Conservation (phyloP, 2,329 filamentous ascomycete species). For the Aureobasidium subglaciale region DNA sequence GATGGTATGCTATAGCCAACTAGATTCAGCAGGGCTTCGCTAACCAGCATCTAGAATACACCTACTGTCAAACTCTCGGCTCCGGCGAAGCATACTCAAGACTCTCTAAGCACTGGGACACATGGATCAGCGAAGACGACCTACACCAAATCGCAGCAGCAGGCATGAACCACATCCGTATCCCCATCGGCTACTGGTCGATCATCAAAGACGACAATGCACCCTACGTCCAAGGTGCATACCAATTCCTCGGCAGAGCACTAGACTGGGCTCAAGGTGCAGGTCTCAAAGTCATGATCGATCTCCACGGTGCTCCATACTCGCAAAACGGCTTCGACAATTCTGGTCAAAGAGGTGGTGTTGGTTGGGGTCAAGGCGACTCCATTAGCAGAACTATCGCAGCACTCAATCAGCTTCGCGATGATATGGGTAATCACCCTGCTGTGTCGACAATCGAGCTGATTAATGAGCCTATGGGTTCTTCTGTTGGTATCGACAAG, state of each 20-base stretch:
- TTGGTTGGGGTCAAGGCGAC: conserved; percentile 41
- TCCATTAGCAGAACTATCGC: conserved; percentile 34
- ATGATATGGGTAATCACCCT: conserved; percentile 38
- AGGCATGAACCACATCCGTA: conserved; percentile 57
- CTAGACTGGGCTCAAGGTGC: conserved; percentile 52
- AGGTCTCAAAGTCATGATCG: conserved; percentile 58
- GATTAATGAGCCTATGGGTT: conserved; percentile 42
- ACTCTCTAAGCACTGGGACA: conserved; percentile 52
- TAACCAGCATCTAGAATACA: conserved; percentile 36
- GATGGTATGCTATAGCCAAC: conserved; percentile 39
- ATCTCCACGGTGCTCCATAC: conserved; percentile 58
- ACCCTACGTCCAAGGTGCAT: conserved; percentile 57
- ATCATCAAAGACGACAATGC: conserved; percentile 44
- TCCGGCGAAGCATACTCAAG: conserved; percentile 40
- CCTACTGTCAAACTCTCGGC: conserved; percentile 44
- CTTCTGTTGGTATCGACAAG: conserved; percentile 35
- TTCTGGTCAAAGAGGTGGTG: conserved; percentile 45
- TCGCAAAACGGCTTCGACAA: conserved; percentile 65
- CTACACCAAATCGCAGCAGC: conserved; percentile 49
- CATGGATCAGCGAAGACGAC: conserved; percentile 49
- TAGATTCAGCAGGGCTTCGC: neutral
- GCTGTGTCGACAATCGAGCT: conserved; percentile 42
- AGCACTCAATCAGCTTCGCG: conserved; percentile 41
- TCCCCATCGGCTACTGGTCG: conserved; percentile 62
- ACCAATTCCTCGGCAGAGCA: conserved; percentile 50